Base-by-base conservation (phyloP, 306 rosid species). In the Spatholobus suberectus region DNA sequence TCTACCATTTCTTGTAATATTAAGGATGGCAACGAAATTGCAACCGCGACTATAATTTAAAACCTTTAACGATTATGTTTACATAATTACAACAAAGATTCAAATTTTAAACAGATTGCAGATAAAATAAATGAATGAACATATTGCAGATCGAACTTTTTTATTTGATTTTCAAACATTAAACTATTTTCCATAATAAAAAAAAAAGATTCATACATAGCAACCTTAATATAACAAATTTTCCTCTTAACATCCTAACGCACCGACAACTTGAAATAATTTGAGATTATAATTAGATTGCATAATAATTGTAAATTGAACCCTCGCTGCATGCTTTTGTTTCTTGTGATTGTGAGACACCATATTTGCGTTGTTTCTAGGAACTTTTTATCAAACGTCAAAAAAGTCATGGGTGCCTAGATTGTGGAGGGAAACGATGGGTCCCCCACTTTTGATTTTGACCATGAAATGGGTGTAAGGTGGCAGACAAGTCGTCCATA, bases 401-500 rank as follows among this genome's bases (percentile, higher is more conserved):
- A 80, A 85, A 75, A 35, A 43, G 73, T 65, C 2, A 71, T 84
- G 73, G 76, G 6, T 20, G 10, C 70, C 21, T 62, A 47, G 59
- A 47, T 63, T 18, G 17, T 62, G 12, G 76, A 76, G 83, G 77
- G 57, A 81, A 72, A 55, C 15, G 1, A 40, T 72, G 86, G 86
- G 83, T 82, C 83, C 86, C 6, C 69, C 61, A 57, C 5, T 47
- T 67, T 67, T 70, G 26, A 57, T 57, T 72, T 75, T 58, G 34
- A 37, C 47, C 26, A 44, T 8, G 21, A 32, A 74, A 79, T 57
- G 58, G 38, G 27, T 46, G 38, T 46, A 75, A 35, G 44, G 79
- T 85, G 85, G 82, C 85, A 75, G 82, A 85, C 78, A 80, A 75
- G 18, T 35, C 65, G 58, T 40, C 78, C 51, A 29, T 37, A 14